Evolutionary conservation across 78 protist species (phyloP), one percentile per base, ranked within the genome.

Genomic region (Capsaspora owczarzaki): DNA sequence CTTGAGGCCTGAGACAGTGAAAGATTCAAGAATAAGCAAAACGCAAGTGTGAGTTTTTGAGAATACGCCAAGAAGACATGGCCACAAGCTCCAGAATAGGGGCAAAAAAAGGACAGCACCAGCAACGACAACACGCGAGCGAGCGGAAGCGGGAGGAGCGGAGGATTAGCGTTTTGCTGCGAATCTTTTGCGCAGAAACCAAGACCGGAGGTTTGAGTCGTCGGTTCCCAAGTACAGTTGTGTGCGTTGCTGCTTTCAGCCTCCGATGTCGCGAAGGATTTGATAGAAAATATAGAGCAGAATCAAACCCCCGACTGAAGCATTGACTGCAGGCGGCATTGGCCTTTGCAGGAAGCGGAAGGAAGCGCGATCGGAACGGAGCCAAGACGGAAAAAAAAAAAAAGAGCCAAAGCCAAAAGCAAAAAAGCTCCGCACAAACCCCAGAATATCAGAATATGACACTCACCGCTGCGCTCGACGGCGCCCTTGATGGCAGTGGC

Each of bases 401-500:
- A 69, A 12, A 69, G 25, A 69, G 43, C 19, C 41, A 40, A 12
- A 20, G 25, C 4, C 44, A 37, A 12, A 69, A 4, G 19, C 74
- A 69, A 10, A 69, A 10, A 69, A 10, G 33, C 44, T 4, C 41
- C 42, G 10, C 70, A 33, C 70, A 61, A 61, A 5, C 35, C 43
- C 12, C 51, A 12, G 12, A 46, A 46, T 2, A 4, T 29, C 61
- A 44, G 23, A 87, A 42, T 68, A 78, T 3, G 35, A 10, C 40
- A 43, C 43, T 22, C n/a, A 49, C 86, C 88, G 29, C 93, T 85
- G 82, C 83, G 79, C 51, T 70, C 87, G 10, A 95, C 41, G n/a
- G 92, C 94, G 27, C 69, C 94, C 29, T 61, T 69, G 70, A 92
- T 89, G 3, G 96, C 93, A 5, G 71, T 53, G 0, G 95, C 78